Evolutionary conservation across 306 rosid species (phyloP).

Genomic region (Ammopiptanthus mongolicus): DNA sequence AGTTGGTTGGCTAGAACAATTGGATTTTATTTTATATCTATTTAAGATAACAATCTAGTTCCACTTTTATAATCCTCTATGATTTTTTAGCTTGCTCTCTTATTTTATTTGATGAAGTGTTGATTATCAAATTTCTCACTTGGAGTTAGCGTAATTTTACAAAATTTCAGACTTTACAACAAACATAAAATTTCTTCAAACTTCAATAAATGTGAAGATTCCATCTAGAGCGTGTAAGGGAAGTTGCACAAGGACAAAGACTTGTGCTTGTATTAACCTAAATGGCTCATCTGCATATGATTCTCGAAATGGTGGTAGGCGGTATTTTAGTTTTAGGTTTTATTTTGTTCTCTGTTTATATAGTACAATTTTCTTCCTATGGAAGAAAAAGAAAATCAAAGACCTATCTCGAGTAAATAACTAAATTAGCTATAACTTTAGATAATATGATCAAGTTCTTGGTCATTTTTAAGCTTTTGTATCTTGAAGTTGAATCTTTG

Average conservation of each 20-base stretch:
- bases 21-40: not conserved
- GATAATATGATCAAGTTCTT: not conserved
- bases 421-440: not conserved
- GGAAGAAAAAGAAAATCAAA: not conserved
- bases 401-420: not conserved
- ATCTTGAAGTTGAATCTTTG: not conserved
- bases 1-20: not conserved
- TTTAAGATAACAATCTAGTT: not conserved
- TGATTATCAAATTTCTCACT: not conserved
- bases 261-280: not conserved
- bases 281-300: not conserved
- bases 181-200: not conserved
- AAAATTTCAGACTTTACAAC: conserved; percentile 10
- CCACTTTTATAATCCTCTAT: not conserved
- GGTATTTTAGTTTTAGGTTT: not conserved
- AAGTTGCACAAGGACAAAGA: not conserved
- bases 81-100: not conserved
- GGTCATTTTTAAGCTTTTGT: not conserved
- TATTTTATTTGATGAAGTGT: not conserved
- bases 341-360: not conserved
- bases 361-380: not conserved
- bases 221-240: not conserved
- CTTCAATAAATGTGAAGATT: not conserved
- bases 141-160: not conserved
- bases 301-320: not conserved